Percentiles rank a stretch among this genome's conserved stretches.
Evolutionary conservation across 2,329 filamentous ascomycete genomes (phyloP).

Genomic region (Hymenoscyphus salicellus): DNA sequence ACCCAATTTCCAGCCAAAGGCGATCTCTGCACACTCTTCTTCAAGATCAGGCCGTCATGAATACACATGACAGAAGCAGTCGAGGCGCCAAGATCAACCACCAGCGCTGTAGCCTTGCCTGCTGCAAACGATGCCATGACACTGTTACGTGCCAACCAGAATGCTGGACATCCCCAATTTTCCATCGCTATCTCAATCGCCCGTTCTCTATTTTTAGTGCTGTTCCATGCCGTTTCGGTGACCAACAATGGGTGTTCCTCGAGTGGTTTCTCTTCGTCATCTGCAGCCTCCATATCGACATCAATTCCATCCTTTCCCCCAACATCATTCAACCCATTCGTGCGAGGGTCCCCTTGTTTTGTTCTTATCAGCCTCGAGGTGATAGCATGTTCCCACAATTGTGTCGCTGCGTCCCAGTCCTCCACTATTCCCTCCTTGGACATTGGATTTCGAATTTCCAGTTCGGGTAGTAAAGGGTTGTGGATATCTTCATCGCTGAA

Average conservation of each 20-base stretch:
- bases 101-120: conserved; percentile 88
- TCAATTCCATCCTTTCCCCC: conserved; percentile 42
- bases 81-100: conserved; percentile 86
- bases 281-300: conserved; percentile 55
- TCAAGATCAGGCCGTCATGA: conserved; percentile 90
- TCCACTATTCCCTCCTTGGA: conserved; percentile 84
- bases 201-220: conserved; percentile 83
- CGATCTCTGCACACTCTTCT: conserved; percentile 83
- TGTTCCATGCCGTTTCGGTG: conserved; percentile 93
- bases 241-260: conserved; percentile 88
- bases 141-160: conserved; percentile 86
- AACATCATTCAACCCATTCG: conserved; percentile 76
- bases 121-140: conserved; percentile 89
- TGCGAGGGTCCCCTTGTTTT: conserved; percentile 64
- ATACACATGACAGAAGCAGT: conserved; percentile 87
- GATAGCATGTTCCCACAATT: conserved; percentile 90
- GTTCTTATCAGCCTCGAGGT: conserved; percentile 81
- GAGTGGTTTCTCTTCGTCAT: conserved; percentile 71
- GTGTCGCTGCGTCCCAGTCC: conserved; percentile 89
- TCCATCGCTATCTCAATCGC: conserved; percentile 96
- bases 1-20: conserved; percentile 86
- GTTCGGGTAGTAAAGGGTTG: conserved; percentile 62
- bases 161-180: conserved; percentile 90
- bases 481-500: conserved; percentile 91
- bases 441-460: conserved; percentile 92